Conservation (phyloP, 2,329 filamentous ascomycete species). For the Tolypocladium album region DNA sequence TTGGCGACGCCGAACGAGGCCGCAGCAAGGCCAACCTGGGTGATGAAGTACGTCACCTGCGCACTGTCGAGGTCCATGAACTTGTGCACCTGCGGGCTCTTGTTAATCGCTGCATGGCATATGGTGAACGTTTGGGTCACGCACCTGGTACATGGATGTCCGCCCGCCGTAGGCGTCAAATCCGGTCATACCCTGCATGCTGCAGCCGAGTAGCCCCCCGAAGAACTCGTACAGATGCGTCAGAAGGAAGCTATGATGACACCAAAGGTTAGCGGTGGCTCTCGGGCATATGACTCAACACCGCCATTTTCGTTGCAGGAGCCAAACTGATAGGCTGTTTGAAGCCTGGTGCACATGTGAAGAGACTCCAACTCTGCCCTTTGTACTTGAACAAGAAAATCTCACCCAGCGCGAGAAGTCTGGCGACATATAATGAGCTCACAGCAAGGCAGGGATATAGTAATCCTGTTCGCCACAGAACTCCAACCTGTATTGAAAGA, state of each 20-base stretch:
- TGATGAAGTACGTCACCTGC: conserved; percentile 48
- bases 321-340: too few species aligned
- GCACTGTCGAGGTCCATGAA: conserved; percentile 45
- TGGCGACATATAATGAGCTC: neutral
- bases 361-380: too few species aligned
- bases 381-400: neutral
- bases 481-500: accelerated
- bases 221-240: conserved; percentile 55
- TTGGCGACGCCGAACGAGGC: conserved; percentile 47
- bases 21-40: conserved; percentile 45
- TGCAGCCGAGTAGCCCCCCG: conserved; percentile 45
- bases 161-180: conserved; percentile 38
- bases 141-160: conserved; percentile 30
- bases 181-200: conserved; percentile 33
- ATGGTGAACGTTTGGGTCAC: conserved; percentile 5
- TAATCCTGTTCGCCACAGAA: too few species aligned
- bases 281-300: too few species aligned
- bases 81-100: conserved; percentile 31
- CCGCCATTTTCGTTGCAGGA: too few species aligned
- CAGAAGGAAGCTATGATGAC: conserved; percentile 35
- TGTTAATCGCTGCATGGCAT: neutral
- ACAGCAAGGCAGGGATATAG: neutral
- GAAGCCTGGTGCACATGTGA: too few species aligned
- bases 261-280: neutral
- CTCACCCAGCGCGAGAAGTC: neutral